These are phyloP conservation scores for Hymenoscyphus albidus DNA, from an alignment of 2,329 filamentous ascomycete species.

Conservation along the genomic window DNA sequence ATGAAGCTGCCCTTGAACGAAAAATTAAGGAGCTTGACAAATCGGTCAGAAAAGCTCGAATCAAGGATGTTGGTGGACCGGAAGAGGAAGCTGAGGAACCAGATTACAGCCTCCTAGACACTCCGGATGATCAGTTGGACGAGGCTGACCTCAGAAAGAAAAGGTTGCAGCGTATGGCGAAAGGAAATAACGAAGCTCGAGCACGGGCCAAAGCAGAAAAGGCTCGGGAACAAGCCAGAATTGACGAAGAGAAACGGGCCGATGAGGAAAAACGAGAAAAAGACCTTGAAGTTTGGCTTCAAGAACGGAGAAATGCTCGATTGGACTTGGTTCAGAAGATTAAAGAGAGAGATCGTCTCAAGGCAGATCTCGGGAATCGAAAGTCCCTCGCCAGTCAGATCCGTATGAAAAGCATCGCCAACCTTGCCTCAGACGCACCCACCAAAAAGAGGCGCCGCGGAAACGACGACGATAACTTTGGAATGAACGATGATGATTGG, in stretches of 20 bases:
- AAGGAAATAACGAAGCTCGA: slow-evolving; percentile 89
- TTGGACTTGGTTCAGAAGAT: slow-evolving; percentile 71
- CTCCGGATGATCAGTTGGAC: slow-evolving; percentile 88
- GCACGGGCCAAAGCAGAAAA: slow-evolving; percentile 95
- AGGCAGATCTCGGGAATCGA: slow-evolving; percentile 91
- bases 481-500: slow-evolving; percentile 97
- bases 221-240: slow-evolving; percentile 80
- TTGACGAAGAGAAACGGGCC: slow-evolving; percentile 76
- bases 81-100: slow-evolving; percentile 74
- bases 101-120: slow-evolving; percentile 82
- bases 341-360: slow-evolving; percentile 88
- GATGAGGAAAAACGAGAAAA: slow-evolving; percentile 82
- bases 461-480: slow-evolving; percentile 92
- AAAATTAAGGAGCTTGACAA: slow-evolving; percentile 86
- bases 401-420: slow-evolving; percentile 97
- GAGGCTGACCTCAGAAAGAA: slow-evolving; percentile 90
- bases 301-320: slow-evolving; percentile 74
- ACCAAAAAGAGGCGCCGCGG: slow-evolving; percentile 79
- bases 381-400: slow-evolving; percentile 95
- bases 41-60: slow-evolving; percentile 81
- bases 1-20: slow-evolving; percentile 81
- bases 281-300: slow-evolving; percentile 81
- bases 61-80: slow-evolving; percentile 84
- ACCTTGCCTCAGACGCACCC: slow-evolving; percentile 86
- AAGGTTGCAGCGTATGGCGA: slow-evolving; percentile 85